Percentiles rank a stretch among this genome's conserved stretches.
These are phyloP conservation scores for Smittium mucronatum DNA, from an alignment of 371 early-diverging fungal genomes.

Conservation along the genomic window DNA sequence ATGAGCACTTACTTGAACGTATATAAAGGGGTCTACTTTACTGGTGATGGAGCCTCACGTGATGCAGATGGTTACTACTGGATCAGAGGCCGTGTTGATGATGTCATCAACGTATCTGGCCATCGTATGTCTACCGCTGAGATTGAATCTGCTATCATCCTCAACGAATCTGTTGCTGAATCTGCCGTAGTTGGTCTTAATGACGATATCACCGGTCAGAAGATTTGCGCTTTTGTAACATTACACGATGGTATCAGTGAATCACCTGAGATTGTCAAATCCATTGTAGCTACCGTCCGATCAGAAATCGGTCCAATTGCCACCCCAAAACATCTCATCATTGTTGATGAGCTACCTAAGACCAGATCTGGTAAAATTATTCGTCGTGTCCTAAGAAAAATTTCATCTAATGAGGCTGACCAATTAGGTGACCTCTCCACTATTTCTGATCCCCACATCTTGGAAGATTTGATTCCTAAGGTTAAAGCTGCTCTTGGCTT, in stretches of 20 bases:
- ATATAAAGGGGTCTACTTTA: slow-evolving; percentile 78
- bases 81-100: slow-evolving; percentile 90
- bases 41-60: slow-evolving; percentile 78
- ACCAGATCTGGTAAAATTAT: slow-evolving; percentile 97
- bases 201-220: slow-evolving; percentile 89
- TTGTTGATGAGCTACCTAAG: slow-evolving; percentile 88
- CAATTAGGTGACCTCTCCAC: slow-evolving; percentile 80
- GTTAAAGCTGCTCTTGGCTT: too few species aligned
- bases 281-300: slow-evolving; percentile 64
- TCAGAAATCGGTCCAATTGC: slow-evolving; percentile 92
- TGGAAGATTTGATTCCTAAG: slow-evolving; percentile 37
- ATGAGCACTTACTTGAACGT: slow-evolving; percentile 77
- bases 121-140: slow-evolving; percentile 94
- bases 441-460: slow-evolving; percentile 67
- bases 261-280: slow-evolving; percentile 39
- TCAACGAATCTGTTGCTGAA: slow-evolving; percentile 76
- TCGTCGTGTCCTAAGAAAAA: slow-evolving; percentile 85
- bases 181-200: slow-evolving; percentile 86
- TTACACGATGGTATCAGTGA: slow-evolving; percentile 44
- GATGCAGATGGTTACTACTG: slow-evolving; percentile 91
- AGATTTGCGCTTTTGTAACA: slow-evolving; percentile 57
- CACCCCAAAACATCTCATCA: slow-evolving; percentile 69
- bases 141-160: slow-evolving; percentile 79
- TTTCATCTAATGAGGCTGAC: slow-evolving; percentile 71
- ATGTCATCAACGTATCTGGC: slow-evolving; percentile 96